Evolutionary conservation across 2,329 filamentous ascomycete genomes (phyloP), one percentile per base, ranked within the genome.

Genomic region (Penicillium frequentans): DNA sequence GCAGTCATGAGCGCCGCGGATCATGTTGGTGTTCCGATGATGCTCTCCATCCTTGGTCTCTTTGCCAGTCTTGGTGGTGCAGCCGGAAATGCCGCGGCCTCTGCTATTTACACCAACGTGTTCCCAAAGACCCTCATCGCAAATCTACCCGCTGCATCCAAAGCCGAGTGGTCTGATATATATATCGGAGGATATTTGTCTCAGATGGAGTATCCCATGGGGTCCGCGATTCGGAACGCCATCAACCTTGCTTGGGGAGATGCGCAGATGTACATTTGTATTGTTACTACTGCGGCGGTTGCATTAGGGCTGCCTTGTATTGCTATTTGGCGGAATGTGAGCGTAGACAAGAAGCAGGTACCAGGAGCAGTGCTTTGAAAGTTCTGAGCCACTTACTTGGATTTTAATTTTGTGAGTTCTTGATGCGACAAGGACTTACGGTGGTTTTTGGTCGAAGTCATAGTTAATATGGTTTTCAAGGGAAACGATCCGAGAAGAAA

Each of bases 61-160:
- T 56, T 63, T 4, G 42, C 55, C 24, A 59, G 54, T 7, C 53
- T 67, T 33, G 64, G 63, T 1, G 51, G 47, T 35, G 57, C 56
- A 1, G 49, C 64, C 8, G 64, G 64, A 21, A 47, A 53, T 6
- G 62, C 64, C 5, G 60, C 65, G 10, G 59, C 63, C 14, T 62
- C 57, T 2, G 60, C 58, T 10, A 61, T 65, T n/a, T 67, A 63
- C 63, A 65, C 57, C 3, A 59, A 57, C n/a, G 53, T 60, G 2
- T 59, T 67, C 27, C 60, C 62, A 1, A 23, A n/a, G 1, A 55
- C 57, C 4, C 44, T 64, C 19, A 24, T 54, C 7, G 19, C 27
- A 11, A 47, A 55, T 14, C 57, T 65, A 0, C 63, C 63, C 1
- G 46, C 31, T 3, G 37, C 35, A 13, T 39, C 49, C 11, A 57